Base-by-base conservation (phyloP, 345 rosid genomes). In the Populus deltoides region DNA sequence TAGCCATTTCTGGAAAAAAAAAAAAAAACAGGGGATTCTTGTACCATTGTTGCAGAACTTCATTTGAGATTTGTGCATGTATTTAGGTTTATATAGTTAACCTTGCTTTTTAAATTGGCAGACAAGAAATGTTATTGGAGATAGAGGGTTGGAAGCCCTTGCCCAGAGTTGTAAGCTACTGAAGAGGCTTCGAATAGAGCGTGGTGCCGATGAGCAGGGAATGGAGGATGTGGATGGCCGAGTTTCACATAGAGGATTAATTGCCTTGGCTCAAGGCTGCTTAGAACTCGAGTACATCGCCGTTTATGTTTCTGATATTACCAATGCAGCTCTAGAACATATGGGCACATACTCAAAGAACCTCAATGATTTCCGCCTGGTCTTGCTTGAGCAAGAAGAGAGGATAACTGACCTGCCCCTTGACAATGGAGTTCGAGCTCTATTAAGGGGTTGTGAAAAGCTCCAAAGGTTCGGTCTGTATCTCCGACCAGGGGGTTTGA, bases 101-200 rank as follows among this genome's bases (percentile, higher is more conserved):
- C 76, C 11, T 81, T 20, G 45, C 25, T 0, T 73, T 73, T 80
- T 77, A 72, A 31, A 43, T 76, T 73, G 71, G 70, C 96, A 96
- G 99, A 85, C 99, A 8, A 91, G 99, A 90, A 91, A 91, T 86
- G 99, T 91, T 59, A 91, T 96, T 66, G 98, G 98, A 81, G 99
- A 96, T 83, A 84, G 91, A 81, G 99, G 97, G 72, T 75, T 96
- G 80, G 97, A 92, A 87, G 87, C 90, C 81, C 89, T 96, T 77
- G 94, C 97, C 74, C 86, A 61, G 77, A 79, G 85, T 78, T 94
- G 99, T 80, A 90, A 85, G 85, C 84, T 71, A 36, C 86, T 96
- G 79, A 90, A 90, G 86, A 88, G 99, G 88, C 94, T 96, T 78
- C 85, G 99, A 87, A 91, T 96, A 74, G 99, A 94, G 83, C 89